Conservation (phyloP, 2,329 filamentous ascomycete species). For the Penicillium crustosum region DNA sequence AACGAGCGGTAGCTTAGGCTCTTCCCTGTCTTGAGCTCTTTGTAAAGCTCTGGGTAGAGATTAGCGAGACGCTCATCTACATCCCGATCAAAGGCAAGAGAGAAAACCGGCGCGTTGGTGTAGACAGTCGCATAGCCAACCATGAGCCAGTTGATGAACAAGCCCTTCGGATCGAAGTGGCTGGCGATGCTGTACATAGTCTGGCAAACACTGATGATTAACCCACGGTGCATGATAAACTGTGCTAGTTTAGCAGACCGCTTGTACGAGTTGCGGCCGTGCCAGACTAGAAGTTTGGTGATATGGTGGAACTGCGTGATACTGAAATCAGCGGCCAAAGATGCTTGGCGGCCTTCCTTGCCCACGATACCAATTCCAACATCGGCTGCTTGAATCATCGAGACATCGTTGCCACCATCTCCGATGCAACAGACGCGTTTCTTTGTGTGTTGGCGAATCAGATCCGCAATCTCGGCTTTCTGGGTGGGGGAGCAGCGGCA, state of each 20-base stretch:
- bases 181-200: constrained; percentile 96
- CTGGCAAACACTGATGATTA: constrained; percentile 94
- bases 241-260: constrained; percentile 91
- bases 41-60: constrained; percentile 95
- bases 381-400: constrained; percentile 98
- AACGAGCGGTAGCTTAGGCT: constrained; percentile 90
- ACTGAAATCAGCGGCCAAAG: constrained; percentile 91
- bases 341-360: constrained; percentile 94
- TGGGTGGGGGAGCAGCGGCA: constrained; percentile 96
- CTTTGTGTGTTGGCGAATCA: constrained; percentile 88
- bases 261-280: constrained; percentile 96
- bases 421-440: constrained; percentile 98
- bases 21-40: constrained; percentile 86
- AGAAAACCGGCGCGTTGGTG: constrained; percentile 89
- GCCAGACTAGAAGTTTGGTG: constrained; percentile 97
- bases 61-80: constrained; percentile 93
- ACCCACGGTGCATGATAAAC: constrained; percentile 94
- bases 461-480: constrained; percentile 87
- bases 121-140: constrained; percentile 97
- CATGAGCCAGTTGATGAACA: constrained; percentile 95
- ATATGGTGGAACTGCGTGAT: constrained; percentile 94
- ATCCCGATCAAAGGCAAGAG: constrained; percentile 88
- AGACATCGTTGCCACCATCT: constrained; percentile 96
- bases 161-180: constrained; percentile 85
- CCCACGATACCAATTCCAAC: constrained; percentile 97